Conservation (phyloP, 345 rosid genomes). For the Populus simonii region DNA sequence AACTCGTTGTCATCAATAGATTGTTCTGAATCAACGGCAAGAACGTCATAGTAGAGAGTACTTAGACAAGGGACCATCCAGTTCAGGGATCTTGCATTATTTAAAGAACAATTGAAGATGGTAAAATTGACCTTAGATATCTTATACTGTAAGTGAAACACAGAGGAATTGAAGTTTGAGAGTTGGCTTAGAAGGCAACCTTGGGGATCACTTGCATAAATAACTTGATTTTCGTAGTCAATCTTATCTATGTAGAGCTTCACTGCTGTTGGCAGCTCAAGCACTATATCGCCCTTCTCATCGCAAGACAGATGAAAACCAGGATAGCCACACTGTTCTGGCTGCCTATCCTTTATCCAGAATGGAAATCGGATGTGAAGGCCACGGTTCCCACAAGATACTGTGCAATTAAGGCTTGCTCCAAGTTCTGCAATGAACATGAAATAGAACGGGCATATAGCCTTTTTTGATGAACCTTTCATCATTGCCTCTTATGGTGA, state of each 20-base stretch:
- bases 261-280: background rate
- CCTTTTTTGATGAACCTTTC: background rate
- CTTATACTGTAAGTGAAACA: background rate
- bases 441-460: background rate
- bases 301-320: conserved; percentile 14
- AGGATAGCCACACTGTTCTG: conserved; percentile 1
- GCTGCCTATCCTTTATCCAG: background rate
- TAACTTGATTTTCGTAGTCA: background rate
- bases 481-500: background rate
- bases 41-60: conserved; percentile 3
- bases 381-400: background rate
- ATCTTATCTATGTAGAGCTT: background rate
- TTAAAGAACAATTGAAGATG: conserved; percentile 14
- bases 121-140: background rate
- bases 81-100: rapidly evolving
- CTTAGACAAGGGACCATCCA: background rate
- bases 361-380: conserved; percentile 16
- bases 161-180: background rate
- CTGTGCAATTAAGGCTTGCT: background rate
- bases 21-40: background rate
- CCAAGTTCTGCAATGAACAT: background rate
- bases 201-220: background rate
- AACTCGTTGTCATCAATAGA: too few species aligned
- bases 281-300: background rate
- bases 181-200: conserved; percentile 5